A percentile compares a stretch with the other conserved stretches of the same genome.
These are phyloP conservation scores for Castanea sativa DNA, from an alignment of 306 rosid genomes.

Conservation along the genomic window DNA sequence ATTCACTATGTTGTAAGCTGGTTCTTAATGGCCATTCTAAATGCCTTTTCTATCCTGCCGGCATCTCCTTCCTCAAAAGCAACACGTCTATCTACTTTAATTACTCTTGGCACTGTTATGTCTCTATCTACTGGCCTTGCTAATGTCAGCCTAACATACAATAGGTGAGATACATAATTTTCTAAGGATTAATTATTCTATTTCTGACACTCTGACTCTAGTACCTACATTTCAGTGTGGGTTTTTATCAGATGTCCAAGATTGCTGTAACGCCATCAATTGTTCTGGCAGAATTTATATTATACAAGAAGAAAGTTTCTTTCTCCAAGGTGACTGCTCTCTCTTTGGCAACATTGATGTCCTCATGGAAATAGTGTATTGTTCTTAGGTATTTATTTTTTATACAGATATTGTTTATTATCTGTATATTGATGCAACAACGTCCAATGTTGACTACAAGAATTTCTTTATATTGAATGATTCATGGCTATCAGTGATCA, in stretches of 20 bases:
- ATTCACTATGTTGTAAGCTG: constrained; percentile 84
- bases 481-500: not conserved
- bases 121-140: constrained; percentile 85
- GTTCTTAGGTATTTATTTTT: not conserved
- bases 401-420: not conserved
- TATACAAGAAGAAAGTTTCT: constrained; percentile 66
- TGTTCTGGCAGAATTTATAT: constrained; percentile 69
- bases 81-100: constrained; percentile 48
- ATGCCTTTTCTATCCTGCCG: constrained; percentile 60
- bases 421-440: not conserved
- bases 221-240: constrained; percentile 62
- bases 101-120: constrained; percentile 84
- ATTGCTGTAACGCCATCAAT: constrained; percentile 83
- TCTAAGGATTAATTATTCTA: constrained; percentile 1
- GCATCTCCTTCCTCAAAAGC: constrained; percentile 69
- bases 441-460: not conserved
- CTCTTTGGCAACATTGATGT: not conserved
- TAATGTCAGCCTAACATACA: constrained; percentile 85
- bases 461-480: not conserved
- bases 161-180: constrained; percentile 50
- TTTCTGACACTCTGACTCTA: constrained; percentile 24
- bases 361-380: not conserved
- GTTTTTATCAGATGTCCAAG: constrained; percentile 95
- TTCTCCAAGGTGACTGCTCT: constrained; percentile 45
- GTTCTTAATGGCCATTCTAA: constrained; percentile 75